phyloP scores from a whole-genome alignment of 2,329 filamentous ascomycete genomes.

The Fusarium tricinctum region DNA sequence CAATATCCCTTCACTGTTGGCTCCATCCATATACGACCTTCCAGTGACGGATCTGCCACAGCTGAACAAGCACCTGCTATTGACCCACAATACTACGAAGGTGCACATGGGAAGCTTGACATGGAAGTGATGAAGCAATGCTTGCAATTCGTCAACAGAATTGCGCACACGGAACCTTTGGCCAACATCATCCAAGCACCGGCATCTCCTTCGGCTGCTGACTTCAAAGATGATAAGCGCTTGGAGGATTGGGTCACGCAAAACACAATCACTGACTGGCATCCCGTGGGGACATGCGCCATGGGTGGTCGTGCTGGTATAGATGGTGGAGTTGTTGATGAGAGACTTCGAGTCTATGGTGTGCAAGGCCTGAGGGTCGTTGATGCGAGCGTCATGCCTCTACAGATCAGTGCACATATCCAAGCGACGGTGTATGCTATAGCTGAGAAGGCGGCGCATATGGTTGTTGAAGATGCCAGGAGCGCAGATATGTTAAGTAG shows the following conservation, averaged over 20 bases:
- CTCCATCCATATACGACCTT: slow-evolving; percentile 59
- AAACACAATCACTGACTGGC: slow-evolving; percentile 54
- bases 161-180: slow-evolving; percentile 56
- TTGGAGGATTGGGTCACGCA: slow-evolving; percentile 49
- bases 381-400: slow-evolving; percentile 52
- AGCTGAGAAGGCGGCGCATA: slow-evolving; percentile 51
- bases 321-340: slow-evolving; percentile 52
- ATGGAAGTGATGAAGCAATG: slow-evolving; percentile 59
- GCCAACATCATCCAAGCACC: slow-evolving; percentile 54
- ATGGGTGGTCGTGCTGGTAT: slow-evolving; percentile 53
- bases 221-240: slow-evolving; percentile 25
- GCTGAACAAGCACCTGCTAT: slow-evolving; percentile 55
- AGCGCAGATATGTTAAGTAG: neutral
- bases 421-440: slow-evolving; percentile 56
- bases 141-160: slow-evolving; percentile 57
- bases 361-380: slow-evolving; percentile 48
- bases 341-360: slow-evolving; percentile 51
- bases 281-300: slow-evolving; percentile 57
- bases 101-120: slow-evolving; percentile 58
- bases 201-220: slow-evolving; percentile 44
- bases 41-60: slow-evolving; percentile 14
- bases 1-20: slow-evolving; percentile 67
- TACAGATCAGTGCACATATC: slow-evolving; percentile 51
- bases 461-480: slow-evolving; percentile 43
- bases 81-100: slow-evolving; percentile 59